These are phyloP conservation scores for Vigna mungo DNA, from an alignment of 306 rosid genomes.

Conservation along the genomic window DNA sequence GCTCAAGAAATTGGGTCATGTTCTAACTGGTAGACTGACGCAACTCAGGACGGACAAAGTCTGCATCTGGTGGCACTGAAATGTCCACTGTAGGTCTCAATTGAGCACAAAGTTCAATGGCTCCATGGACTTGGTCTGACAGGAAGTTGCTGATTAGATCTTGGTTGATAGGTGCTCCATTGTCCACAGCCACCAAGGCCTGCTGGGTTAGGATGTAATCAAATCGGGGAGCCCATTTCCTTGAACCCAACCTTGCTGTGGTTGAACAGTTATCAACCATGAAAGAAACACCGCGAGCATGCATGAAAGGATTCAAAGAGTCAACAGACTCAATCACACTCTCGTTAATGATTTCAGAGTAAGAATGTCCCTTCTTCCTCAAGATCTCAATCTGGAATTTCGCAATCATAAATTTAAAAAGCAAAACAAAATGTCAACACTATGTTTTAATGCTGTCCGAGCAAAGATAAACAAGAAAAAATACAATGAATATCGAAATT, in stretches of 20 bases:
- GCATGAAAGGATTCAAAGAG: conserved; percentile 98
- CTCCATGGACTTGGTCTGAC: conserved; percentile 93
- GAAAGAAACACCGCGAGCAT: conserved; percentile 98
- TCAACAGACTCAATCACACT: conserved; percentile 96
- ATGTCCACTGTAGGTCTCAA: conserved; percentile 95
- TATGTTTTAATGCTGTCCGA: too few species aligned
- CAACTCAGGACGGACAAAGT: conserved; percentile 95
- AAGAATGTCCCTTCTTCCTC: conserved; percentile 97
- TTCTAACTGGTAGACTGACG: conserved; percentile 68
- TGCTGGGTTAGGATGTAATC: conserved; percentile 92
- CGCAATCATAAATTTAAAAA: not conserved
- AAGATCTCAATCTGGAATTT: conserved; percentile 82
- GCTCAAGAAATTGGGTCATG: conserved; percentile 22
- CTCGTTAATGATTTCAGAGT: conserved; percentile 95
- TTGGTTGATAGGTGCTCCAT: conserved; percentile 64
- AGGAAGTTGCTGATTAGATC: conserved; percentile 93
- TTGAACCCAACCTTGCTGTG: conserved; percentile 97
- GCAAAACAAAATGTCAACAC: not conserved
- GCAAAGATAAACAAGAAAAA: not conserved
- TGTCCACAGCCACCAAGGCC: conserved; percentile 93
- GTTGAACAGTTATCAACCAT: conserved; percentile 99
- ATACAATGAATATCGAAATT: not conserved
- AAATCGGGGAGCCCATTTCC: conserved; percentile 98
- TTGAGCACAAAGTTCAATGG: conserved; percentile 86
- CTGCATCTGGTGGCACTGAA: conserved; percentile 88